A percentile compares a stretch with the other conserved stretches of the same genome.
Evolutionary conservation across 78 protist genomes (phyloP).

Genomic region (Planoprotostelium fungivorum): DNA sequence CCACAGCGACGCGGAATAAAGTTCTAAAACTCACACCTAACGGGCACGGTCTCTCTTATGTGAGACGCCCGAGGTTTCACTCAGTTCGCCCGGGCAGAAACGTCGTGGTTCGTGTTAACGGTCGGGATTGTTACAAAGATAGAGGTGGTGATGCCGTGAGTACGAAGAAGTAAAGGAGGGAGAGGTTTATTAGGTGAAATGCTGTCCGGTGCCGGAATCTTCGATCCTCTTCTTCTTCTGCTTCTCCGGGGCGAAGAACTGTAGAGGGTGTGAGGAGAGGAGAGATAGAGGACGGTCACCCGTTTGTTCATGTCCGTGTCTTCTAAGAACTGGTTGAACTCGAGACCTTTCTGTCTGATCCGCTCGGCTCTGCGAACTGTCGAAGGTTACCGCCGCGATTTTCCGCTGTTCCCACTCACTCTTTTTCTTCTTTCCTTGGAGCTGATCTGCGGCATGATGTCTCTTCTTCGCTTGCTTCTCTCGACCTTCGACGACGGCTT

Average conservation of each 20-base stretch:
- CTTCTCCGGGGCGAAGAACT: neutral
- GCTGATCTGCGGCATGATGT: neutral
- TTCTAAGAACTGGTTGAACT: neutral
- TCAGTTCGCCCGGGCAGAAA: too few species aligned
- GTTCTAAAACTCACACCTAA: too few species aligned
- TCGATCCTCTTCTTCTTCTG: neutral
- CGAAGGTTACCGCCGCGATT: neutral
- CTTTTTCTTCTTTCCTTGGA: neutral
- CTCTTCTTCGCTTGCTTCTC: neutral
- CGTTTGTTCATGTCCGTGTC: neutral
- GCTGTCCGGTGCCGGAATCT: neutral
- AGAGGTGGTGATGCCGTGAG: too few species aligned
- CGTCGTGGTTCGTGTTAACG: too few species aligned
- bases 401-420: neutral
- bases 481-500: neutral
- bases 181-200: too few species aligned
- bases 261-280: neutral
- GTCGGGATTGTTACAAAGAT: too few species aligned
- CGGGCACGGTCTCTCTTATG: too few species aligned
- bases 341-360: neutral
- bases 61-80: too few species aligned
- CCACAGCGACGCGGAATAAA: too few species aligned
- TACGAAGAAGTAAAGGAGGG: too few species aligned
- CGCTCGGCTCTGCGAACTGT: neutral
- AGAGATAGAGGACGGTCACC: neutral